phyloP scores from a whole-genome alignment of 371 early-diverging fungal species.

The Syncephalastrum monosporum region DNA sequence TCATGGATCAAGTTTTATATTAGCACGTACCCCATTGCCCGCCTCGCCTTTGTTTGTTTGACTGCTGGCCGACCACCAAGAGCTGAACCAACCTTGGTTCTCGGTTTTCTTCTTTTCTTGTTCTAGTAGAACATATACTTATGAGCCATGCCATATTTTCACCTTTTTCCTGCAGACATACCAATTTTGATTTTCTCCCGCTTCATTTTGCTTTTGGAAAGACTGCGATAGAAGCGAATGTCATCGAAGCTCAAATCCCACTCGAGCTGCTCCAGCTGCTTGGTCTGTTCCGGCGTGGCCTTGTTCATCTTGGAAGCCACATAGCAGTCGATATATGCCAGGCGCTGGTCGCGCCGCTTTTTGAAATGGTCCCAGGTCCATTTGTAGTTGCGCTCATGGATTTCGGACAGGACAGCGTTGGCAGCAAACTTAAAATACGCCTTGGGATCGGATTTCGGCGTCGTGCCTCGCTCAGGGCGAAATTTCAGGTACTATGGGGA shows the following conservation, averaged over 20 bases:
- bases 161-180: constrained; percentile 17
- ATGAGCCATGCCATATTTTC: constrained; percentile 8
- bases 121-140: constrained; percentile 7
- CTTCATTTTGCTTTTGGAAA: constrained; percentile 61
- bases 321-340: constrained; percentile 67
- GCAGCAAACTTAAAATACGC: constrained; percentile 82
- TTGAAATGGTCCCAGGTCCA: constrained; percentile 78
- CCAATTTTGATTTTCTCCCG: constrained; percentile 53
- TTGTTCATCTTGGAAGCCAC: constrained; percentile 46
- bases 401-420: constrained; percentile 68
- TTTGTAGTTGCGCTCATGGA: constrained; percentile 67
- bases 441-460: constrained; percentile 66
- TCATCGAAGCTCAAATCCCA: constrained; percentile 71
- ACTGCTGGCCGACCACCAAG: constrained; percentile 48
- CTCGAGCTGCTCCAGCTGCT: constrained; percentile 59
- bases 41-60: not conserved
- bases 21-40: not conserved
- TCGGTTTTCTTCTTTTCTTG: constrained; percentile 33
- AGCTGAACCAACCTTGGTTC: constrained; percentile 54
- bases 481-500: constrained; percentile 63
- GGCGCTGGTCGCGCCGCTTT: constrained; percentile 70
- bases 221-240: constrained; percentile 73
- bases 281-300: constrained; percentile 37
- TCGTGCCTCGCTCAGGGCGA: constrained; percentile 65
- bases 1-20: not conserved